phyloP scores from a whole-genome alignment of 2,329 filamentous ascomycete genomes.

The Hypoxylon sp. region DNA sequence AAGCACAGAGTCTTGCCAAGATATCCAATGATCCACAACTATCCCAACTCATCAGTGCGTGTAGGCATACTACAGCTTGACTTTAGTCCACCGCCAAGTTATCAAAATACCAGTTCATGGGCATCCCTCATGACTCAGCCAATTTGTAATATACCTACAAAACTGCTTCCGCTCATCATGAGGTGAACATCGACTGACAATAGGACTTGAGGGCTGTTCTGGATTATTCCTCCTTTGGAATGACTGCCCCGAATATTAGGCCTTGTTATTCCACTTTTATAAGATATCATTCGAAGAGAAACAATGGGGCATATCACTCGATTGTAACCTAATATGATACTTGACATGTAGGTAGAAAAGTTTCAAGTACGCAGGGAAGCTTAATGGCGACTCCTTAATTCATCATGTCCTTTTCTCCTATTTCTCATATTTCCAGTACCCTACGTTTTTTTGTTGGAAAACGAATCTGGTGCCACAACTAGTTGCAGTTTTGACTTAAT shows the following conservation, averaged over 20 bases:
- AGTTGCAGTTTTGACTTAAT: neutral
- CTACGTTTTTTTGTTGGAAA: too few species aligned
- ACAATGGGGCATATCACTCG: neutral
- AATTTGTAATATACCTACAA: neutral
- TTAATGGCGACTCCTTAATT: neutral
- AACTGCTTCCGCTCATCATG: neutral
- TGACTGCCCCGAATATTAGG: neutral
- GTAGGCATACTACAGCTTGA: neutral
- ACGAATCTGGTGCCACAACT: neutral
- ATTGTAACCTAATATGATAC: too few species aligned
- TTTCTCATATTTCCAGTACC: too few species aligned
- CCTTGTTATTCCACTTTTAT: neutral
- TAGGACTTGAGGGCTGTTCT: neutral
- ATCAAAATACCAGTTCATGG: neutral
- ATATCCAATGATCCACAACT: neutral
- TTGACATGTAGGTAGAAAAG: neutral
- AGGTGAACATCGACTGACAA: neutral
- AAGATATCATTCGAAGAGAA: neutral
- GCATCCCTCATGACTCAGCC: neutral
- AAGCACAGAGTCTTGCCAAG: neutral
- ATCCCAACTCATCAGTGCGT: neutral
- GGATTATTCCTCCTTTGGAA: neutral
- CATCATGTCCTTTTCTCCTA: neutral
- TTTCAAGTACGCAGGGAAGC: neutral
- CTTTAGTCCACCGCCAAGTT: neutral